These are phyloP conservation scores for Podospora appendiculata DNA, from an alignment of 495 filamentous ascomycete species.

Conservation along the genomic window DNA sequence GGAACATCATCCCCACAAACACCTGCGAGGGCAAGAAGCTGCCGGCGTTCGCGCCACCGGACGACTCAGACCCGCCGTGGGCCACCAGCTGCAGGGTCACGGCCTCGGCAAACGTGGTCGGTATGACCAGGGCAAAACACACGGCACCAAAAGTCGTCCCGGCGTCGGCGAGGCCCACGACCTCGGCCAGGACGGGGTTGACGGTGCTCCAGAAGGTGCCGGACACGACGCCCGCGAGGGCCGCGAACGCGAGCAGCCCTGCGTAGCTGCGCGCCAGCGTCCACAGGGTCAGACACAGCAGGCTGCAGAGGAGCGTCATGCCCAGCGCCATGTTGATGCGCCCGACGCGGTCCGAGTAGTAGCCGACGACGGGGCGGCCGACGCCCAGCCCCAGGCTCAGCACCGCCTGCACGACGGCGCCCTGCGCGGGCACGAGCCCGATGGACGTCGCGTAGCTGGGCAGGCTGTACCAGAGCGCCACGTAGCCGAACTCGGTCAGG, in stretches of 20 bases:
- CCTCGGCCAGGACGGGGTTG: conserved; percentile 65
- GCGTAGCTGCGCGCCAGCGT: too few relatives aligned
- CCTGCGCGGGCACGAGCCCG: conserved; percentile 53
- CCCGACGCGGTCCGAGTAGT: conserved; percentile 53
- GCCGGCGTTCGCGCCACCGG: too few relatives aligned
- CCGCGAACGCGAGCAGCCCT: conserved; percentile 35
- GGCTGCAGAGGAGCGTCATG: conserved; percentile 5
- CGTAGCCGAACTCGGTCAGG: conserved; percentile 61
- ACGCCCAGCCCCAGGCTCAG: conserved; percentile 58
- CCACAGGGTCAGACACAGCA: not conserved
- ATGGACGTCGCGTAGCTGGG: conserved; percentile 55
- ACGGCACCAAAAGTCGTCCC: not conserved
- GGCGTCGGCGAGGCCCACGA: conserved; percentile 53
- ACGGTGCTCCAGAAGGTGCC: conserved; percentile 69
- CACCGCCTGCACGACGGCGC: conserved; percentile 55
- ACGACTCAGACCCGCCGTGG: too few relatives aligned
- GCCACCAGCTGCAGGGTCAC: too few relatives aligned
- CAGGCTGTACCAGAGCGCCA: conserved; percentile 56
- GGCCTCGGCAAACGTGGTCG: too few relatives aligned
- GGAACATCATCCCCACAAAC: too few relatives aligned
- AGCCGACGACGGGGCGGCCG: conserved; percentile 57
- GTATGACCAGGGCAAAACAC: too few relatives aligned
- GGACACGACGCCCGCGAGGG: conserved; percentile 53
- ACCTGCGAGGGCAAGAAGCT: too few relatives aligned
- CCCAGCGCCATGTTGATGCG: conserved; percentile 53